Conservation (phyloP, 371 early-diverging fungal genomes). For the Rhizopus sp. region DNA sequence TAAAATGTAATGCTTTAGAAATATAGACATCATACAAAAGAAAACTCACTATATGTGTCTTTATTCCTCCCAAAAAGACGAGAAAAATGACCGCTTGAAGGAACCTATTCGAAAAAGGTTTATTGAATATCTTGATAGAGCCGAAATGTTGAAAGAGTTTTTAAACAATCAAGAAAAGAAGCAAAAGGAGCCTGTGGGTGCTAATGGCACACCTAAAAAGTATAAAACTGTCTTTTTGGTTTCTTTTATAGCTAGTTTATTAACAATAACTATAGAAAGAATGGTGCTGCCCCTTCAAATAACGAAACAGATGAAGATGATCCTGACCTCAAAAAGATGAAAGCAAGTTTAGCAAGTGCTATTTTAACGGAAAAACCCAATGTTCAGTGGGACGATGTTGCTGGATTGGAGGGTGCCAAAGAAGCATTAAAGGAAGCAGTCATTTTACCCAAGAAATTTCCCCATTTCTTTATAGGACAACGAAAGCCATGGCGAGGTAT, state of each 20-base stretch:
- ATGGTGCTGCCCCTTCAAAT: constrained; percentile 27
- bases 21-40: background rate
- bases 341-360: constrained; percentile 80
- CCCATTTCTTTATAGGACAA: constrained; percentile 93
- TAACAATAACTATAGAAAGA: constrained; percentile 8
- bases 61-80: constrained; percentile 61
- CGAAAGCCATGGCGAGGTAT: constrained; percentile 98
- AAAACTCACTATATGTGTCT: background rate
- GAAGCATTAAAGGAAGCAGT: constrained; percentile 98
- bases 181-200: constrained; percentile 60
- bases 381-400: constrained; percentile 96
- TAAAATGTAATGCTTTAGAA: constrained; percentile 76
- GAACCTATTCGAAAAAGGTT: constrained; percentile 89
- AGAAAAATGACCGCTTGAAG: constrained; percentile 89
- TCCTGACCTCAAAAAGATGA: constrained; percentile 90
- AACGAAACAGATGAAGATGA: constrained; percentile 76
- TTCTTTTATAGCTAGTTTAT: background rate
- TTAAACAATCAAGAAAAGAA: constrained; percentile 71
- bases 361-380: constrained; percentile 95
- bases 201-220: constrained; percentile 57
- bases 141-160: constrained; percentile 91
- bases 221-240: constrained; percentile 30
- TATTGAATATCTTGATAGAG: constrained; percentile 91
- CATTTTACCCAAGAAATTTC: constrained; percentile 97
- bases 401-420: constrained; percentile 97